Base-by-base conservation (phyloP, 495 filamentous ascomycete genomes). In the Apiosordaria backusii region DNA sequence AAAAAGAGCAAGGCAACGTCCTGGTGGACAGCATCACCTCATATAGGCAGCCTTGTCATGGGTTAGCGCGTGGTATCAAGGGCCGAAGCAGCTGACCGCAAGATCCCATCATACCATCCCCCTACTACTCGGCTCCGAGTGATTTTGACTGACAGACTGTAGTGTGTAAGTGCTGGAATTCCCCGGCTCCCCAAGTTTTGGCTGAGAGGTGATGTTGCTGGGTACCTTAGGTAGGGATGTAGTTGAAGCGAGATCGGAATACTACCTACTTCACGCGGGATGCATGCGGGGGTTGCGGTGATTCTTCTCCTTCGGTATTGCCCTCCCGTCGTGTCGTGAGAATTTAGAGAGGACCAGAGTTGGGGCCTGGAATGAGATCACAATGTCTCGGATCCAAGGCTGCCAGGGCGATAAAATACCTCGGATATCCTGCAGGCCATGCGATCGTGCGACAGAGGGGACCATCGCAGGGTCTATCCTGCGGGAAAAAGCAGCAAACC, bases 51-150 rank as follows among this genome's bases (percentile, higher is more conserved):
- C 27, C 50, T 4, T 63, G 9, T 22, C 10, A 10, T 23, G 15
- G 40, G 4, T 21, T 9, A 50, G 4, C 25, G 40, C 62, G 9
- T 58, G 62, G 7, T 58, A 45, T 24, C 9, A 21, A 5, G 10
- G 2, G 57, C 54, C 55, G 57, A 26, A 55, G 60, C 65, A 67
- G 65, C 50, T 67, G 65, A 67, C 65, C 50, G 29, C 55, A 7
- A 57, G 35, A 60, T 53, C 65, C 65, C 60, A 53, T 61, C 26
- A 61, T 61, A 25, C 59, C 27, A 45, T 35, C 64, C 35, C 45
- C 53, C 50, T 27, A 61, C 59, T 18, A 25, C 29, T 27, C 18
- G 23, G 23, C 62, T 57, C 55, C 22, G 55, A 7, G 29, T 60
- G n/a, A 45, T 9, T 45, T 45, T 9, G 35, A 7, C 10, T 45